Evolutionary conservation across 768 basidiomycete species (phyloP).

Genomic region (Artomyces pyxidatus): DNA sequence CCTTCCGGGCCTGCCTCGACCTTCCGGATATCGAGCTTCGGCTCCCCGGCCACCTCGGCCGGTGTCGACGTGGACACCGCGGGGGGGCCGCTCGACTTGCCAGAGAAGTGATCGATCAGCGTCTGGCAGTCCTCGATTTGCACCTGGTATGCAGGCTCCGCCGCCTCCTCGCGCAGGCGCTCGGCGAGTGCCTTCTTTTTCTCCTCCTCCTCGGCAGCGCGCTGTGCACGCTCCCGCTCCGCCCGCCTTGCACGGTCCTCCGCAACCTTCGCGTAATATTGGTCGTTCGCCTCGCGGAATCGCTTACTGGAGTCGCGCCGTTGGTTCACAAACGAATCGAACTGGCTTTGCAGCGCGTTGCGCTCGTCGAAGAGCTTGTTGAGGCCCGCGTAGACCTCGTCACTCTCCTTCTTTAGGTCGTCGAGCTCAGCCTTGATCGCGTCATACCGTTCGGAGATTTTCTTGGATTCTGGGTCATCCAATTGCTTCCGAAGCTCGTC

Average conservation of each 20-base stretch:
- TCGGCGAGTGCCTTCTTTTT: slow-evolving; percentile 76
- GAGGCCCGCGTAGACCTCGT: slow-evolving; percentile 76
- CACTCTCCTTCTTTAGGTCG: slow-evolving; percentile 75
- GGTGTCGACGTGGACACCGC: slow-evolving; percentile 35
- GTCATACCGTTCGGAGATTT: slow-evolving; percentile 73
- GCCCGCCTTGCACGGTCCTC: slow-evolving; percentile 83
- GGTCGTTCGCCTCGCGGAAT: slow-evolving; percentile 80
- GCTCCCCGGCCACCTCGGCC: slow-evolving; percentile 49
- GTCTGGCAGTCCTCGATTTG: slow-evolving; percentile 97
- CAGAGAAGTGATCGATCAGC: slow-evolving; percentile 77
- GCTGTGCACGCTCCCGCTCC: slow-evolving; percentile 68
- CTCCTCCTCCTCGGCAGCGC: slow-evolving; percentile 65
- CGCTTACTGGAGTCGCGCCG: slow-evolving; percentile 67
- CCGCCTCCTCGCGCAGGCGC: slow-evolving; percentile 84
- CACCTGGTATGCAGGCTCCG: slow-evolving; percentile 79
- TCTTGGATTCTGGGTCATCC: slow-evolving; percentile 86
- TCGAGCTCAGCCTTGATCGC: slow-evolving; percentile 80
- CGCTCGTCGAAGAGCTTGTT: slow-evolving; percentile 84
- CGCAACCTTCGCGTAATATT: slow-evolving; percentile 73
- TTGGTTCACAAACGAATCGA: slow-evolving; percentile 63
- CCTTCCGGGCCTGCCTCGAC: slow-evolving; percentile 70
- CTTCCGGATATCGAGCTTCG: slow-evolving; percentile 77
- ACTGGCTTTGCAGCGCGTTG: slow-evolving; percentile 55
- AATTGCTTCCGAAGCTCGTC: slow-evolving; percentile 78
- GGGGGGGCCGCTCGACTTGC: slow-evolving; percentile 44